Percentiles rank a stretch among this genome's conserved stretches.
Conservation (phyloP, 75 land plant genomes). For the Selaginella moellendorffii region DNA sequence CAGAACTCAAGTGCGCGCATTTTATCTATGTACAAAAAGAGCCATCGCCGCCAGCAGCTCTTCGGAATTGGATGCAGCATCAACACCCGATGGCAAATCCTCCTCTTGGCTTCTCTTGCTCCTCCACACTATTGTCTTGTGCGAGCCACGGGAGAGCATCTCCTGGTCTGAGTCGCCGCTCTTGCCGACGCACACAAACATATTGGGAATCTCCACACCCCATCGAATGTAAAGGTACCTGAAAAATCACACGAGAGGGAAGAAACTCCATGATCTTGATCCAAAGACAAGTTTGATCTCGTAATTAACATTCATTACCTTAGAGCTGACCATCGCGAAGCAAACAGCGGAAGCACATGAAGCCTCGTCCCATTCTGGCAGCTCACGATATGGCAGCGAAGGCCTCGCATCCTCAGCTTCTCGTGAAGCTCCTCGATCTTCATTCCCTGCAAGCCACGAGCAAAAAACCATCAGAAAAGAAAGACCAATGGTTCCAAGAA, state of each 20-base stretch:
- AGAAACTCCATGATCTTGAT: neutral
- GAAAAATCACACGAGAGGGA: too few species aligned
- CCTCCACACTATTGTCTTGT: neutral
- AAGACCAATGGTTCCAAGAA: neutral
- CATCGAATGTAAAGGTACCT: neutral
- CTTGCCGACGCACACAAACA: neutral
- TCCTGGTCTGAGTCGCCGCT: neutral
- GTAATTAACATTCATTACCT: slow-evolving; percentile 40
- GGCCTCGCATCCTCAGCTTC: slow-evolving; percentile 60
- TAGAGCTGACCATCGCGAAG: slow-evolving; percentile 77
- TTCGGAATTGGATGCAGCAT: too few species aligned
- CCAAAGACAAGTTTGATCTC: neutral
- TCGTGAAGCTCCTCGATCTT: slow-evolving; percentile 59
- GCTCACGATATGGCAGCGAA: slow-evolving; percentile 62
- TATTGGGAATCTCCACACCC: neutral
- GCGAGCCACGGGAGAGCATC: neutral
- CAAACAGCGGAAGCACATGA: slow-evolving; percentile 63
- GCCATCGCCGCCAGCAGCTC: too few species aligned
- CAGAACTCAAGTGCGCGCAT: too few species aligned
- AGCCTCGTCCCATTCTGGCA: slow-evolving; percentile 48
- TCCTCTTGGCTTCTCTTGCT: neutral
- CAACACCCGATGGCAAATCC: neutral
- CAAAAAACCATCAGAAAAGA: neutral
- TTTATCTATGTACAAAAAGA: too few species aligned
- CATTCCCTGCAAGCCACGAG: slow-evolving; percentile 33